Conservation (phyloP, 352 stramenopile genomes). For the Blastocystis hominis region DNA sequence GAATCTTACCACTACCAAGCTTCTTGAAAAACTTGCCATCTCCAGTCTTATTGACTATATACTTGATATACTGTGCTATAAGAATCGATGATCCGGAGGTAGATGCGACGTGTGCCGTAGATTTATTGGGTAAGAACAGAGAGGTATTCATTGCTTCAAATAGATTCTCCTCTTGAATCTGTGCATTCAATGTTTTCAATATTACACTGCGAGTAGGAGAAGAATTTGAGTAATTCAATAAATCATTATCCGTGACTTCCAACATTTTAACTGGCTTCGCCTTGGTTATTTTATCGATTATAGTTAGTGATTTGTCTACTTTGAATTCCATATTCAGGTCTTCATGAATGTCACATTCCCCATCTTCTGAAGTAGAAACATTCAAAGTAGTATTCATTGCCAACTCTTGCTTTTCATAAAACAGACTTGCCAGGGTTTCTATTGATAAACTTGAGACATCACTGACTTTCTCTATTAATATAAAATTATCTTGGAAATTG, state of each 20-base stretch:
- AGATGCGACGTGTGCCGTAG: too few relatives aligned
- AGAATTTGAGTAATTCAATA: not conserved
- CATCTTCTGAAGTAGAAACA: not conserved
- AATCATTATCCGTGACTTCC: not conserved
- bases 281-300: not conserved
- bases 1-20: too few relatives aligned
- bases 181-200: not conserved
- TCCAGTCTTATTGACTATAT: slow-evolving; percentile 4
- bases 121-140: too few relatives aligned
- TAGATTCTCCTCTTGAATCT: not conserved
- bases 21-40: too few relatives aligned
- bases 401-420: not conserved
- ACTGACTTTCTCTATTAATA: not conserved
- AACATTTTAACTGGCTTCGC: not conserved
- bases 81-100: too few relatives aligned
- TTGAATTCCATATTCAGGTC: not conserved
- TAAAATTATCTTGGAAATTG: not conserved
- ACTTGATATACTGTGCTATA: slow-evolving; percentile 57
- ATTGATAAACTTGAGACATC: not conserved
- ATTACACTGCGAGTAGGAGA: not conserved
- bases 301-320: not conserved
- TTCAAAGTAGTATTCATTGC: not conserved
- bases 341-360: not conserved
- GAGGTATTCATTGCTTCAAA: too few relatives aligned
- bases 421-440: not conserved